Base-by-base conservation (phyloP, 1,139 yeast species). In the Yamadazyma taylorii region DNA sequence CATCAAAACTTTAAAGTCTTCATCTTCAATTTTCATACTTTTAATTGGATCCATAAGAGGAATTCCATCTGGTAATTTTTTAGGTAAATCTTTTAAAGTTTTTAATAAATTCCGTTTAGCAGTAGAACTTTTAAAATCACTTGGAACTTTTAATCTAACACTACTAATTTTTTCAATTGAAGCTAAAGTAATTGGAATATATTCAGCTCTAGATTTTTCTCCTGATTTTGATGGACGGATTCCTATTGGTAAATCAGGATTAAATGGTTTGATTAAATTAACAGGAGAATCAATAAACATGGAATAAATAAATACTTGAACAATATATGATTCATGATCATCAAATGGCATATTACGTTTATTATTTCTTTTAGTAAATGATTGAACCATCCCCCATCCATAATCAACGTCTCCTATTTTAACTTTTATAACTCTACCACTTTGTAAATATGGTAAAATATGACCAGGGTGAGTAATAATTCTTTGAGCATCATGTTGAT, bases 361-460 rank as follows among this genome's bases (percentile, higher is more conserved):
- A 50, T 71, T 76, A 19, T 64, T 66, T 59, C 97, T 76, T 60
- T 88, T 89, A 34, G 76, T 72, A 52, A 82, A 86, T 27, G 81
- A 78, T 7, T 87, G 81, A 15, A 90, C 92, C 59, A 87, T 85
- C 38, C 92, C 97, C 98, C 98, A 94, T 9, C 96, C 97, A 57
- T 89, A 94, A 47, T 89, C 86, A 45, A 63, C 54, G 12, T 66
- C 69, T 12, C 75, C 76, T 29, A 81, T 67, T 40, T 74, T 74
- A 14, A 94, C 78, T 50, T 81, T 80, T 32, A 90, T 66, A 40
- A 94, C 74, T 61, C 98, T 78, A 26, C 99, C 99, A 19, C 88
- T 80, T 60, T 89, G 95, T 51, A 94, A 67, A 58, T 85, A 94
- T 23, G 87, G 86, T 39, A 90, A 68, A 21, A 83, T 73, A 57